A percentile compares a stretch with the other conserved stretches of the same genome.
phyloP scores from a whole-genome alignment of 1,284 basidiomycete species.

The Neonothopanus nambi region DNA sequence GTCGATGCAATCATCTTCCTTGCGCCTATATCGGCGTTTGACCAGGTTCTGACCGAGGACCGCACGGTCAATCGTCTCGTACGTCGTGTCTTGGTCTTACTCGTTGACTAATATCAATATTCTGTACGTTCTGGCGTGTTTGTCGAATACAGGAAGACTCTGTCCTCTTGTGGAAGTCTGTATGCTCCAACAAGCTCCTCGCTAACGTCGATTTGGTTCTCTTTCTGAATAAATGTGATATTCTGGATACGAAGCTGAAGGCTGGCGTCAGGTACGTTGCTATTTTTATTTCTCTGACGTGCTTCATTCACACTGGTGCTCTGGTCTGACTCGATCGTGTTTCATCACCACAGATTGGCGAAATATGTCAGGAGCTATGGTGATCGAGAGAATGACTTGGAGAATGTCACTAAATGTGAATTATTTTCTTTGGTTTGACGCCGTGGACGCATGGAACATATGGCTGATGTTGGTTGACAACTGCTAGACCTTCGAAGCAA shows the following conservation, averaged over 20 bases:
- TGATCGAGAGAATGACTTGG: slow-evolving; percentile 70
- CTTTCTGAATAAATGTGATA: slow-evolving; percentile 82
- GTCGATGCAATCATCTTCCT: slow-evolving; percentile 81
- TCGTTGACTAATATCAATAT: not conserved
- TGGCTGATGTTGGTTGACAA: too few relatives aligned
- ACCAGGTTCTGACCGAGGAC: slow-evolving; percentile 74
- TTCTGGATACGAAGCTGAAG: slow-evolving; percentile 64
- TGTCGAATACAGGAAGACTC: slow-evolving; percentile 62
- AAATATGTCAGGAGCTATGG: slow-evolving; percentile 76
- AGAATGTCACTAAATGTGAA: slow-evolving; percentile 69
- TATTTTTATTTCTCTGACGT: not conserved
- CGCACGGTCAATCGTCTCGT: slow-evolving; percentile 69
- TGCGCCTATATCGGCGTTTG: slow-evolving; percentile 77
- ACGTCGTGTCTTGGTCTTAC: slow-evolving; percentile 24
- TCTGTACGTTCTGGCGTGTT: slow-evolving; percentile 1
- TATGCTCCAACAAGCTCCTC: slow-evolving; percentile 73
- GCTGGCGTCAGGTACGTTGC: slow-evolving; percentile 50
- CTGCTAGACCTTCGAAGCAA: slow-evolving; percentile 67
- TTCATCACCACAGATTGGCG: slow-evolving; percentile 39
- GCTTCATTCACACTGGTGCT: not conserved
- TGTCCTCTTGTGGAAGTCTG: slow-evolving; percentile 77
- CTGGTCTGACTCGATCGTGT: not conserved
- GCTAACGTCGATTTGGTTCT: slow-evolving; percentile 72
- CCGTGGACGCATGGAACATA: too few relatives aligned
- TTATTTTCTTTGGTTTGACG: slow-evolving; percentile 4